A percentile compares a stretch with the other conserved stretches of the same genome.
phyloP scores from a whole-genome alignment of 768 basidiomycete species.

The Termitomyces sp. region DNA sequence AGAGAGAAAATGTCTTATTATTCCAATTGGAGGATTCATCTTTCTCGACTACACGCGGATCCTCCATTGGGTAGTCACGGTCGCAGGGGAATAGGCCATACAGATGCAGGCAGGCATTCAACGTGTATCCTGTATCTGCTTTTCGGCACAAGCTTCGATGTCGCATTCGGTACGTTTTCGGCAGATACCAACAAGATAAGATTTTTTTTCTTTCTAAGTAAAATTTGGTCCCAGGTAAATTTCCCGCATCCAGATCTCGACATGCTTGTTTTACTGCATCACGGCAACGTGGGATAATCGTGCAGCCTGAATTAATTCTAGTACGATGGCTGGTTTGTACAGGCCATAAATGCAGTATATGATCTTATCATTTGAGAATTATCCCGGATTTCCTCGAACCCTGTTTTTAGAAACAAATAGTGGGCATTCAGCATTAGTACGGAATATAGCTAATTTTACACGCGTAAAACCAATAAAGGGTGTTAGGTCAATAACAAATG shows the following conservation, averaged over 20 bases:
- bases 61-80: conserved; percentile 45
- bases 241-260: conserved; percentile 5
- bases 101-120: conserved; percentile 36
- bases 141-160: conserved; percentile 55
- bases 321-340: conserved; percentile 3
- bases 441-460: conserved; percentile 15
- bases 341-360: background rate
- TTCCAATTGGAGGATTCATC: conserved; percentile 21
- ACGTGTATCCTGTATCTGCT: conserved; percentile 65
- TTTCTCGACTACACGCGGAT: conserved; percentile 15
- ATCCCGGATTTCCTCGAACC: conserved; percentile 3
- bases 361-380: conserved; percentile 3
- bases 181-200: conserved; percentile 52
- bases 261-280: conserved; percentile 3
- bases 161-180: conserved; percentile 57
- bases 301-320: conserved; percentile 1
- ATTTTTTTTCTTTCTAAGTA: conserved; percentile 21
- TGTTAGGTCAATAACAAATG: conserved; percentile 1
- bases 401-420: conserved; percentile 7
- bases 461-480: conserved; percentile 9
- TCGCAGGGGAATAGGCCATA: conserved; percentile 44
- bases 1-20: conserved; percentile 9
- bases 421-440: conserved; percentile 12
- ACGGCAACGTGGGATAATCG: conserved; percentile 6
- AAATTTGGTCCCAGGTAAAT: background rate